Base-by-base conservation (phyloP, 805 yeast species). In the Metschnikowia arizonensis region DNA sequence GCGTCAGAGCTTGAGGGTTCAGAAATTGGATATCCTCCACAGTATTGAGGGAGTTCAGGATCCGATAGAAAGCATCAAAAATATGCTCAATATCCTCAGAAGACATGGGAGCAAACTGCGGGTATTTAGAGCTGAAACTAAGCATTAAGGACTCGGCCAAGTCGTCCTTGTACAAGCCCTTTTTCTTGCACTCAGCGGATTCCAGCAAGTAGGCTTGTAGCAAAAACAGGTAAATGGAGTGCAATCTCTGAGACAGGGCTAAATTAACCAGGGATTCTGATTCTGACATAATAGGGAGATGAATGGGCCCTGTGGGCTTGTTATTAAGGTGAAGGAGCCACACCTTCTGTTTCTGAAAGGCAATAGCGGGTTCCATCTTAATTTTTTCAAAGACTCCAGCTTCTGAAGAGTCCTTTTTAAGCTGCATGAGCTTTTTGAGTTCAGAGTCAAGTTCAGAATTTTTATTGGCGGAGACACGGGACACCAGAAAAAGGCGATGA, bases 11-110 rank as follows among this genome's bases (percentile, higher is more conserved):
- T 5, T 45, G 47, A 1, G 53, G 55, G 42, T 68, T 54, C 14
- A 57, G 57, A 35, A 62, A 58, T 23, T 54, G 40, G 38, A 69
- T 47, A 26, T 64, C 68, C 32, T 63, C 66, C 39, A 60, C 54
- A 37, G 50, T 53, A 11, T 57, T 52, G 2, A 54, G 29, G 33
- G 55, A 58, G 46, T 65, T 62, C 48, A 59, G 58, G n/a, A 69
- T 48, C 5, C 61, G 58, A 50, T 60, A 60, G 50, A 54, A 66
- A 12, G 66, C 48, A 32, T 58, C 61, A 50, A 60, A 63, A 37
- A 52, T 52, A 14, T 46, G 47, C 43, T 59, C 54, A 5, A 68
- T 59, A 26, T 66, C 69, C 19, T 55, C 54, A 25, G 51, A 53
- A 3, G 64, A 48, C 26, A 64, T 34, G 4, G 66, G 60, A 11